phyloP scores from a whole-genome alignment of 2,329 filamentous ascomycete species.

The Sarocladiaceae sp. region DNA sequence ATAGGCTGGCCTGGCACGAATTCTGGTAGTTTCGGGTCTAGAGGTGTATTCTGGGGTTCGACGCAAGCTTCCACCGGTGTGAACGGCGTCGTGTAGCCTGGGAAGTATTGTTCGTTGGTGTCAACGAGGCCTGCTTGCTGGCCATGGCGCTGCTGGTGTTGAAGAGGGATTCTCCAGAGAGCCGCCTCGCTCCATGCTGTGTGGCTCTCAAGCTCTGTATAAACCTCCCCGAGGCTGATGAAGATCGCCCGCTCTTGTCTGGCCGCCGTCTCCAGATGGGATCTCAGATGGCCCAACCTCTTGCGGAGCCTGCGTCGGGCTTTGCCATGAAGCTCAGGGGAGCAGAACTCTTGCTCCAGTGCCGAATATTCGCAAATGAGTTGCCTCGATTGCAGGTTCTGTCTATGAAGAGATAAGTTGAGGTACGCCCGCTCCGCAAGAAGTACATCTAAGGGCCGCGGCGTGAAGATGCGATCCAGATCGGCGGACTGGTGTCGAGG shows the following conservation, averaged over 20 bases:
- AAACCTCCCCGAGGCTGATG: conserved; percentile 40
- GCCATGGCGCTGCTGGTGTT: conserved; percentile 4
- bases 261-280: conserved; percentile 36
- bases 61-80: background rate
- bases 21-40: background rate
- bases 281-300: conserved; percentile 32
- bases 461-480: conserved; percentile 23
- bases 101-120: background rate
- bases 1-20: background rate
- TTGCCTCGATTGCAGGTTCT: conserved; percentile 29
- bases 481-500: conserved; percentile 10
- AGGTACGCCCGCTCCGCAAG: conserved; percentile 43
- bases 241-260: conserved; percentile 41
- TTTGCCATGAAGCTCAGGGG: conserved; percentile 16
- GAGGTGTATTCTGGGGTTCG: background rate
- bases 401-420: conserved; percentile 30
- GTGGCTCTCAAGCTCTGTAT: conserved; percentile 40
- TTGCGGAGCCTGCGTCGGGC: conserved; percentile 31
- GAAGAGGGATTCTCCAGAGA: conserved; percentile 2
- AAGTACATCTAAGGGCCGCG: conserved; percentile 35
- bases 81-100: background rate
- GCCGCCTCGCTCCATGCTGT: conserved; percentile 25
- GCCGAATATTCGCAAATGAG: conserved; percentile 32
- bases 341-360: conserved; percentile 27
- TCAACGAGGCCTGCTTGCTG: background rate